A percentile compares a stretch with the other conserved stretches of the same genome.
Evolutionary conservation across 495 filamentous ascomycete genomes (phyloP).

Genomic region (Beverwykella pulmonaria): DNA sequence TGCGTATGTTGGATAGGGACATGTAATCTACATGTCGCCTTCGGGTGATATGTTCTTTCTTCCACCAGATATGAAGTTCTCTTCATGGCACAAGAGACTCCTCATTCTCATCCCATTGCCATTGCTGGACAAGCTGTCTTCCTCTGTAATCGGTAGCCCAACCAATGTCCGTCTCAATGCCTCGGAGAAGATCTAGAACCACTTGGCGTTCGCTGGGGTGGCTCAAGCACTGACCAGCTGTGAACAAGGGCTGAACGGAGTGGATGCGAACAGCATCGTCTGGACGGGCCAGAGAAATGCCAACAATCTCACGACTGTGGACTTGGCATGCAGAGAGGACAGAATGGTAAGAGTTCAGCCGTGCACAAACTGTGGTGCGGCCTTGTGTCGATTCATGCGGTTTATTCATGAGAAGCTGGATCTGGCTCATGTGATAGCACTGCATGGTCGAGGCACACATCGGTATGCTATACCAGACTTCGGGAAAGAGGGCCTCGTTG

Average conservation of each 20-base stretch:
- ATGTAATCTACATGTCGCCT: no score
- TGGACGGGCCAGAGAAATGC: slow-evolving; percentile 57
- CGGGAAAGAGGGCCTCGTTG: slow-evolving; percentile 53
- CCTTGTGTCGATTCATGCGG: slow-evolving; percentile 59
- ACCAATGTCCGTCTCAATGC: slow-evolving; percentile 61
- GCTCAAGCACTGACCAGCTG: slow-evolving; percentile 62
- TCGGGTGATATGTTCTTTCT: neutral
- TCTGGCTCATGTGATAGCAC: slow-evolving; percentile 66
- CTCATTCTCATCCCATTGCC: slow-evolving; percentile 53
- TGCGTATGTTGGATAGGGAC: no score
- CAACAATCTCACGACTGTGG: slow-evolving; percentile 53
- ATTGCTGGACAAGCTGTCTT: slow-evolving; percentile 59
- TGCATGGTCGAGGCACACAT: slow-evolving; percentile 69
- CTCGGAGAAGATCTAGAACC: slow-evolving; percentile 57
- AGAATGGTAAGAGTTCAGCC: slow-evolving; percentile 57
- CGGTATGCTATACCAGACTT: slow-evolving; percentile 64
- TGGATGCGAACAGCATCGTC: slow-evolving; percentile 60
- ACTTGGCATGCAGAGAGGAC: slow-evolving; percentile 57
- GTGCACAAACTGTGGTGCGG: slow-evolving; percentile 54
- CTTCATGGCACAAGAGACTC: slow-evolving; percentile 4
- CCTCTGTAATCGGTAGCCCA: slow-evolving; percentile 68
- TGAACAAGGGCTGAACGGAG: slow-evolving; percentile 63
- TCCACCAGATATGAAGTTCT: neutral
- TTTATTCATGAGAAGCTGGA: slow-evolving; percentile 64
- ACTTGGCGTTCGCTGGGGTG: slow-evolving; percentile 55